Evolutionary conservation across 345 rosid species (phyloP).

Genomic region (Diplotaxis tenuifolia): DNA sequence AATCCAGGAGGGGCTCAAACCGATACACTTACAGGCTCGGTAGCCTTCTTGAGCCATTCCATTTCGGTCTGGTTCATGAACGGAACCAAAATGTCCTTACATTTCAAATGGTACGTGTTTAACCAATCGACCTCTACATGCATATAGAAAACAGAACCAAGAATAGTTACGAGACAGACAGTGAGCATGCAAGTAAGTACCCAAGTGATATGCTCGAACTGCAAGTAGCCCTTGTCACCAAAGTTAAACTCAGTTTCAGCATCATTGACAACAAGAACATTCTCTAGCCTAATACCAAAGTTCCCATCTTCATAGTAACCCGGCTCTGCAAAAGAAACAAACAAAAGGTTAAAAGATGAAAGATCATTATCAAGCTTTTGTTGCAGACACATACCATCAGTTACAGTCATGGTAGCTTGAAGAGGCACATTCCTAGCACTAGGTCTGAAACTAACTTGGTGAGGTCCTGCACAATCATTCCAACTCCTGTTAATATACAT

Average conservation of each 20-base stretch:
- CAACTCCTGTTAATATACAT: background rate
- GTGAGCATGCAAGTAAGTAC: slow-evolving; percentile 40
- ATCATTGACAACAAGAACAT: slow-evolving; percentile 74
- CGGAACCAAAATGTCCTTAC: slow-evolving; percentile 70
- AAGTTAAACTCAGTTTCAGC: slow-evolving; percentile 79
- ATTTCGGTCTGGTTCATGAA: slow-evolving; percentile 62
- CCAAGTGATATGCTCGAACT: slow-evolving; percentile 97
- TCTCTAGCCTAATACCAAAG: slow-evolving; percentile 95
- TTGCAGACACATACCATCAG: slow-evolving; percentile 77
- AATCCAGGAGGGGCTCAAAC: background rate
- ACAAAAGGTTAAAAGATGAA: background rate
- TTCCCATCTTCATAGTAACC: slow-evolving; percentile 93
- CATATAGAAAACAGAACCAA: background rate
- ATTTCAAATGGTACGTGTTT: slow-evolving; percentile 69
- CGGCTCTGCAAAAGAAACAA: slow-evolving; percentile 50
- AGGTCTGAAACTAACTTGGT: slow-evolving; percentile 81
- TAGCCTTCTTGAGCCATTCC: slow-evolving; percentile 89
- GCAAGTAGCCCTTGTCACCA: slow-evolving; percentile 86
- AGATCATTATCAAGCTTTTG: background rate
- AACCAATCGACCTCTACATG: slow-evolving; percentile 64
- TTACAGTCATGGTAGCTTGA: slow-evolving; percentile 97
- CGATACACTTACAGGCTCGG: slow-evolving; percentile 59
- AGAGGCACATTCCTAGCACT: slow-evolving; percentile 80
- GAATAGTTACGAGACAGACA: background rate
- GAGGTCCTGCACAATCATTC: slow-evolving; percentile 71